A percentile compares a stretch with the other conserved stretches of the same genome.
phyloP scores from a whole-genome alignment of 2,329 filamentous ascomycete species.

The Allantophomopsis cytisporea region DNA sequence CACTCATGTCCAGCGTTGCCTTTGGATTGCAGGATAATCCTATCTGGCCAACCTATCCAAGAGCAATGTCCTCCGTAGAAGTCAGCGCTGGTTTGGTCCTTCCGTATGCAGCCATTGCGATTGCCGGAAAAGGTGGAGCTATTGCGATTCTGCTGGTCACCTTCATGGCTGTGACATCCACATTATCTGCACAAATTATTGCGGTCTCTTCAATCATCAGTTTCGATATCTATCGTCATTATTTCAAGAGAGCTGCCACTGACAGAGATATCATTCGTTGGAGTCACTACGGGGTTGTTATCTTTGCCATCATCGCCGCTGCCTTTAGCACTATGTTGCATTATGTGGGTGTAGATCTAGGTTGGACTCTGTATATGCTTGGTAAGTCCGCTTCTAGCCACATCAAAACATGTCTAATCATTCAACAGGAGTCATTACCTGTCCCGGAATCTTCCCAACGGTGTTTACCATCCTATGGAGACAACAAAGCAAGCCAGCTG shows the following conservation, averaged over 20 bases:
- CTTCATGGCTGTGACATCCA: slow-evolving; percentile 73
- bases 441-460: slow-evolving; percentile 38
- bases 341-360: slow-evolving; percentile 37
- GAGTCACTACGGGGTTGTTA: slow-evolving; percentile 36
- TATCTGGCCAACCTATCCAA: slow-evolving; percentile 37
- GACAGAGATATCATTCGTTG: slow-evolving; percentile 34
- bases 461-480: slow-evolving; percentile 37
- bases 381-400: slow-evolving; percentile 10
- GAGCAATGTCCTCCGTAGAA: slow-evolving; percentile 40
- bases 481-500: slow-evolving; percentile 31
- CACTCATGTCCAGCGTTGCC: slow-evolving; percentile 31
- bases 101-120: slow-evolving; percentile 53
- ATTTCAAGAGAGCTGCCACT: slow-evolving; percentile 59
- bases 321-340: slow-evolving; percentile 36
- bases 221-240: slow-evolving; percentile 75
- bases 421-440: slow-evolving; percentile 30
- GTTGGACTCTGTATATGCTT: slow-evolving; percentile 40
- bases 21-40: slow-evolving; percentile 30
- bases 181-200: slow-evolving; percentile 67
- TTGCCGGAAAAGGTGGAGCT: slow-evolving; percentile 59
- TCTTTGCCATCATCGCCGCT: slow-evolving; percentile 35
- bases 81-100: slow-evolving; percentile 56
- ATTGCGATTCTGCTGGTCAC: slow-evolving; percentile 53
- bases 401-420: not conserved
- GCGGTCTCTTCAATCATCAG: slow-evolving; percentile 76